Percentiles rank a stretch among this genome's conserved stretches.
These are phyloP conservation scores for Fusarium transvaalense DNA, from an alignment of 2,329 filamentous ascomycete species.

Conservation along the genomic window DNA sequence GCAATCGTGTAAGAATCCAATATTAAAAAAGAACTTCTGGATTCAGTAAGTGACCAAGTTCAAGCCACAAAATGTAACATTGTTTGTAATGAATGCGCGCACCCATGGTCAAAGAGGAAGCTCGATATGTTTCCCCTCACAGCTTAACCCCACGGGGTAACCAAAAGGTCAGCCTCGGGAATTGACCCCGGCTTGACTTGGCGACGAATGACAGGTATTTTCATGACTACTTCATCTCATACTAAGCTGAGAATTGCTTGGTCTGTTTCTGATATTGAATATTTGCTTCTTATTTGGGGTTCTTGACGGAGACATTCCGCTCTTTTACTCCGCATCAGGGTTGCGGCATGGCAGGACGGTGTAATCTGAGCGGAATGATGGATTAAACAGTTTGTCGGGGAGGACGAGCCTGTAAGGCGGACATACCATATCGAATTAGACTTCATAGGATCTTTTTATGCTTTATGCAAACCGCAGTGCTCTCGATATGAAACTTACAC, in stretches of 20 bases:
- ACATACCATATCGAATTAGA: too few relatives aligned
- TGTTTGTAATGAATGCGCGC: slow-evolving; percentile 6
- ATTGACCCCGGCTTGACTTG: slow-evolving; percentile 1
- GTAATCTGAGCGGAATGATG: background rate
- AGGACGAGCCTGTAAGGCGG: too few relatives aligned
- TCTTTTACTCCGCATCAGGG: slow-evolving; percentile 21
- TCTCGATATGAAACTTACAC: background rate
- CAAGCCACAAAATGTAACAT: slow-evolving; percentile 24
- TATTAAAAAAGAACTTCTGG: background rate
- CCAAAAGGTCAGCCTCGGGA: slow-evolving; percentile 6
- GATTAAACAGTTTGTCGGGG: background rate
- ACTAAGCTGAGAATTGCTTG: slow-evolving; percentile 11
- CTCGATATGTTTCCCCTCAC: slow-evolving; percentile 28
- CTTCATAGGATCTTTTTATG: background rate
- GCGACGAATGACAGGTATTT: slow-evolving; percentile 19
- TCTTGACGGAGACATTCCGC: slow-evolving; percentile 22
- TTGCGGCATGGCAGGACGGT: background rate
- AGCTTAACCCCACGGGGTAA: slow-evolving; percentile 31
- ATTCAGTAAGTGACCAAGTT: background rate
- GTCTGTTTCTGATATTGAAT: background rate
- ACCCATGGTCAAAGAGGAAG: slow-evolving; percentile 24
- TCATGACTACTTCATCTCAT: slow-evolving; percentile 8
- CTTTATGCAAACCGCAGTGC: background rate
- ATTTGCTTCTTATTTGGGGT: slow-evolving; percentile 13
- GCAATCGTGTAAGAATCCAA: background rate